Base-by-base conservation (phyloP, 768 basidiomycete genomes). In the Trametes cinnabarina region DNA sequence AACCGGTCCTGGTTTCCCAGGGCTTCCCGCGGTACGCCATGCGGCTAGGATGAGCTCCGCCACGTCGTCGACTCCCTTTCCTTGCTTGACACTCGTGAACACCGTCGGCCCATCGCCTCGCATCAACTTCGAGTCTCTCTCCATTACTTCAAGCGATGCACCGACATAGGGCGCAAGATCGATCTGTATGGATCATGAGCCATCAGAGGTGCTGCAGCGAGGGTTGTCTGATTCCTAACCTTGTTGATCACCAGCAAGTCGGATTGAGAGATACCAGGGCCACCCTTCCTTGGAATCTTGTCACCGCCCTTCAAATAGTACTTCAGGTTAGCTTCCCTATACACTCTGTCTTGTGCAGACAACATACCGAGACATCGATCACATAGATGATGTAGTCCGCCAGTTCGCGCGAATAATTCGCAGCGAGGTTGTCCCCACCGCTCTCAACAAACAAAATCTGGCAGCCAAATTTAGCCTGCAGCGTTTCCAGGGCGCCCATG, bases 371-470 rank as follows among this genome's bases (percentile, higher is more conserved):
- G 61, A 92, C 90, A 68, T 92, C 90, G 60, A 92, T 92, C 47
- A 92, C 90, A 73, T 93, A 93, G 70, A 96, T 92, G 70, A 97
- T 98, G 71, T 94, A 99, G 71, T 99, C 97, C 5, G 96, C 97
- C 51, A 99, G 76, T 71, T 98, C 96, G 60, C 96, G 79, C 32
- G 92, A 94, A 71, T 98, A 98, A 74, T 98, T 98, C 3, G 96
- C 95, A 34, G 96, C 95, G 9, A 98, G 79, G 68, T 98, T 98
- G 70, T 98, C 96, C 9, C 96, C 96, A 34, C 96, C 96, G 63
- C 91, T 93, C 73, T 98, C 96, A 5, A 98, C 94, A 57, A 98
- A 87, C 44, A 99, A 82, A 57, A 98, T 67, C 68, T 99, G 93
- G 63, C 93, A 95, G 22, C 76, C 83, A 70, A 85, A 99, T 69